Evolutionary conservation across 148 eudicot genomes (phyloP).

Genomic region (Rhododendron ovatum): DNA sequence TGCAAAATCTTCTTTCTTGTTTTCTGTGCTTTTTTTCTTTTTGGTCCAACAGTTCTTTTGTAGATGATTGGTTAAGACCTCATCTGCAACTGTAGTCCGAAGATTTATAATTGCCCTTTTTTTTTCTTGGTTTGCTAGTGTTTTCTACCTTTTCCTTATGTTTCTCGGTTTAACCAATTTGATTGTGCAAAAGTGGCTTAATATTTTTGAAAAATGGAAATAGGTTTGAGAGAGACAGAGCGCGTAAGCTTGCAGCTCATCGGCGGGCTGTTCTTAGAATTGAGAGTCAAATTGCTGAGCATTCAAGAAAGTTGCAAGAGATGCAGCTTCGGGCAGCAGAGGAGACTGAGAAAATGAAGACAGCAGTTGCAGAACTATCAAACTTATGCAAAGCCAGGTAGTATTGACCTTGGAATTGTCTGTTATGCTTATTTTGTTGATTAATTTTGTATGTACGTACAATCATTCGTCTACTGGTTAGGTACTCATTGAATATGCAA

Average conservation of each 20-base stretch:
- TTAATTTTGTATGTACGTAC: background rate
- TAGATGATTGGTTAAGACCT: background rate
- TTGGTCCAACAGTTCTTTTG: background rate
- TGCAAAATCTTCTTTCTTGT: background rate
- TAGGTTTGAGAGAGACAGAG: conserved; percentile 73
- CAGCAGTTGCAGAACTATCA: conserved; percentile 42
- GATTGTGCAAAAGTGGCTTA: background rate
- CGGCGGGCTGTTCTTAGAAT: conserved; percentile 59
- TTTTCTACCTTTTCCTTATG: background rate
- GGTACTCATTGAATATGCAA: background rate
- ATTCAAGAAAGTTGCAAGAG: conserved; percentile 39
- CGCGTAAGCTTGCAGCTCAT: conserved; percentile 48
- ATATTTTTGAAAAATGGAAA: background rate
- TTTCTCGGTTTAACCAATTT: background rate
- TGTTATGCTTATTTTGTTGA: background rate
- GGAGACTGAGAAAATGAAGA: conserved; percentile 46
- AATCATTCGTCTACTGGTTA: background rate
- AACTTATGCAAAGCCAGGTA: conserved; percentile 61
- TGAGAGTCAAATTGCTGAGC: conserved; percentile 58
- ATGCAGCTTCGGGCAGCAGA: conserved; percentile 26
- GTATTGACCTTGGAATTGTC: background rate
- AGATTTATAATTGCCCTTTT: background rate
- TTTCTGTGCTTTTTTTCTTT: background rate
- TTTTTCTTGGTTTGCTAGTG: background rate
- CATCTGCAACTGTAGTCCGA: background rate